These are phyloP conservation scores for Nakazawaea wickerhamii DNA, from an alignment of 805 yeast genomes.

Conservation along the genomic window DNA sequence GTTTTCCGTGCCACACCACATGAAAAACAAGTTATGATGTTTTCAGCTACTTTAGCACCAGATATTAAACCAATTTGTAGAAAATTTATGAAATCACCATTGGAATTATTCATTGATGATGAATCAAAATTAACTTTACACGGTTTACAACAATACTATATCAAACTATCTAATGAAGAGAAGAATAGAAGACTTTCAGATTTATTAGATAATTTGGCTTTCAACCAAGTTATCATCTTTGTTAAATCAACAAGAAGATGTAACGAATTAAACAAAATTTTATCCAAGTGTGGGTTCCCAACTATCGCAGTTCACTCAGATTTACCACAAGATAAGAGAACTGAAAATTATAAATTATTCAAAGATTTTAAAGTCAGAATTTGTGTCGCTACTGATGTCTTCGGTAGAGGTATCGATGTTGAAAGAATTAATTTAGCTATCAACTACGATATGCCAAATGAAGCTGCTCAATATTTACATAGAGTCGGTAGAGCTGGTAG, in stretches of 20 bases:
- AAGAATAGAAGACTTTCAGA: conserved; percentile 92
- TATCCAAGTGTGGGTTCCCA: conserved; percentile 92
- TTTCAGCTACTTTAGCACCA: conserved; percentile 90
- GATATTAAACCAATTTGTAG: conserved; percentile 96
- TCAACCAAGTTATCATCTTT: conserved; percentile 96
- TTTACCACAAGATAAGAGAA: conserved; percentile 96
- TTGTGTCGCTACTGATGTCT: conserved; percentile 97
- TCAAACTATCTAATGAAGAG: conserved; percentile 84
- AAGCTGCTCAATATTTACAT: conserved; percentile 97
- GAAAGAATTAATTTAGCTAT: conserved; percentile 98
- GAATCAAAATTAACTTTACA: conserved; percentile 96
- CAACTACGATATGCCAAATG: conserved; percentile 93
- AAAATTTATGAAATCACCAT: conserved; percentile 96
- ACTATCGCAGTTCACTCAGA: conserved; percentile 95
- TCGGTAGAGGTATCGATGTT: conserved; percentile 99
- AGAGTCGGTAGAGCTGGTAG: conserved; percentile 99
- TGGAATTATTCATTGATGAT: conserved; percentile 96
- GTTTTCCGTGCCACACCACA: conserved; percentile 96
- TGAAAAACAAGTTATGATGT: conserved; percentile 99
- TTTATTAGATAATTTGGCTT: conserved; percentile 87
- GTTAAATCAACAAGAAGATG: conserved; percentile 92
- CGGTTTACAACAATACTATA: conserved; percentile 95
- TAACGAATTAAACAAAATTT: conserved; percentile 79
- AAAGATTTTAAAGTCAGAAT: conserved; percentile 98
- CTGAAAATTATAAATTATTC: conserved; percentile 91